phyloP scores from a whole-genome alignment of 2,329 filamentous ascomycete species.

The Pestalotiopsis sp. region DNA sequence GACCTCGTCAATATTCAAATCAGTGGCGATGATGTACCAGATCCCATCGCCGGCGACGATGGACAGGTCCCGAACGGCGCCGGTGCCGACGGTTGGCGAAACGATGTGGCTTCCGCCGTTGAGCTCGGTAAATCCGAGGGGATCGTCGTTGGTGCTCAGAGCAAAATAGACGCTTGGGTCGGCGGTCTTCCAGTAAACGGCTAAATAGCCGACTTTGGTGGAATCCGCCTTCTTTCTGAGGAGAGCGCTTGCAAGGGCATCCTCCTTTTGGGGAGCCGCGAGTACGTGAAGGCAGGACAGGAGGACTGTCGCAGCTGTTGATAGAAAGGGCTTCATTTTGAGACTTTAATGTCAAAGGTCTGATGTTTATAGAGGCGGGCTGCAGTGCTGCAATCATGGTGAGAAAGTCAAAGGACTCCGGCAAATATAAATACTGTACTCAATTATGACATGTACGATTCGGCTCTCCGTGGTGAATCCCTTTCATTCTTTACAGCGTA shows the following conservation, averaged over 20 bases:
- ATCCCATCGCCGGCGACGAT: background rate
- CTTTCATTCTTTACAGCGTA: too few relatives aligned
- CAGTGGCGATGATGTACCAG: slow-evolving; percentile 5
- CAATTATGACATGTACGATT: background rate
- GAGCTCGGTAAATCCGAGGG: background rate
- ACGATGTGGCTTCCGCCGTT: background rate
- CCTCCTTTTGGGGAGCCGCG: background rate
- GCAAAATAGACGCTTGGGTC: background rate
- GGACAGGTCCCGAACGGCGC: background rate
- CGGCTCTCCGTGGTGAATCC: too few relatives aligned
- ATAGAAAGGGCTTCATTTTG: background rate
- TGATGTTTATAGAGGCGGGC: background rate
- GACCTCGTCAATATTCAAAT: background rate
- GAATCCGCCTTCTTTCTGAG: background rate
- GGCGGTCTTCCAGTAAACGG: background rate
- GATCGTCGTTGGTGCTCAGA: slow-evolving; percentile 4
- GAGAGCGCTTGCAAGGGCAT: background rate
- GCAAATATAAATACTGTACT: background rate
- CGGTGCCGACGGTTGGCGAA: background rate
- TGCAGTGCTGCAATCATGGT: background rate
- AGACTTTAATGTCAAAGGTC: background rate
- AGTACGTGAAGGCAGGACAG: background rate
- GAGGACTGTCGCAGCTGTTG: background rate
- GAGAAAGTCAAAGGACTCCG: background rate
- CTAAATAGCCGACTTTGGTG: slow-evolving; percentile 1